Percentiles rank a stretch among this genome's conserved stretches.
Conservation (phyloP, 106 monocot species). For the Phalaenopsis aphrodite region DNA sequence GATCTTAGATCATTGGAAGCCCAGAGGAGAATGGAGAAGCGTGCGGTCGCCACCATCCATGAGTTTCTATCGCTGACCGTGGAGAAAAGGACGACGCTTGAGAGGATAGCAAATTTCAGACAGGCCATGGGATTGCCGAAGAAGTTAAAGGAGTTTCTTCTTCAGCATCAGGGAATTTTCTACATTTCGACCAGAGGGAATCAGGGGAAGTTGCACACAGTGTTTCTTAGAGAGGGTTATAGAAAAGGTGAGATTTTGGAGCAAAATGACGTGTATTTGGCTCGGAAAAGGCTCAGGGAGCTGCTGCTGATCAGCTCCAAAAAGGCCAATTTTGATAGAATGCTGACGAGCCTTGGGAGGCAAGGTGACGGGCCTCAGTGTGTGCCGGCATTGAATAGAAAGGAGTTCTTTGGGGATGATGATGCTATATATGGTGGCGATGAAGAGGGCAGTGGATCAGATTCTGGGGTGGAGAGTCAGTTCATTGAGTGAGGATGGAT, state of each 20-base stretch:
- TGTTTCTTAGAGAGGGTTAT: slow-evolving; percentile 83
- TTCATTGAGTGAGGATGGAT: slow-evolving; percentile 41
- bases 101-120: slow-evolving; percentile 80
- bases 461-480: slow-evolving; percentile 86
- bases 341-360: slow-evolving; percentile 82
- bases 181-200: slow-evolving; percentile 93
- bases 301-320: slow-evolving; percentile 69
- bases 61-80: slow-evolving; percentile 84
- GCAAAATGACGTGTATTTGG: slow-evolving; percentile 62
- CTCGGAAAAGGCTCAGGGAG: slow-evolving; percentile 65
- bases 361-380: slow-evolving; percentile 19
- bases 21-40: slow-evolving; percentile 80
- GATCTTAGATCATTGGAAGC: slow-evolving; percentile 90
- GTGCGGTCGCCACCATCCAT: slow-evolving; percentile 73
- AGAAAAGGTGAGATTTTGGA: slow-evolving; percentile 72
- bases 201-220: slow-evolving; percentile 82
- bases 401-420: slow-evolving; percentile 12
- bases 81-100: slow-evolving; percentile 76
- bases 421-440: slow-evolving; percentile 13
- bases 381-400: slow-evolving; percentile 6
- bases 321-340: slow-evolving; percentile 77
- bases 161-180: slow-evolving; percentile 92
- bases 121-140: slow-evolving; percentile 80
- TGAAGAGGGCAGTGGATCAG: slow-evolving; percentile 45
- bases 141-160: slow-evolving; percentile 90